These are phyloP conservation scores for Sugiyamaella lignohabitans DNA, from an alignment of 805 yeast species.

Conservation along the genomic window DNA sequence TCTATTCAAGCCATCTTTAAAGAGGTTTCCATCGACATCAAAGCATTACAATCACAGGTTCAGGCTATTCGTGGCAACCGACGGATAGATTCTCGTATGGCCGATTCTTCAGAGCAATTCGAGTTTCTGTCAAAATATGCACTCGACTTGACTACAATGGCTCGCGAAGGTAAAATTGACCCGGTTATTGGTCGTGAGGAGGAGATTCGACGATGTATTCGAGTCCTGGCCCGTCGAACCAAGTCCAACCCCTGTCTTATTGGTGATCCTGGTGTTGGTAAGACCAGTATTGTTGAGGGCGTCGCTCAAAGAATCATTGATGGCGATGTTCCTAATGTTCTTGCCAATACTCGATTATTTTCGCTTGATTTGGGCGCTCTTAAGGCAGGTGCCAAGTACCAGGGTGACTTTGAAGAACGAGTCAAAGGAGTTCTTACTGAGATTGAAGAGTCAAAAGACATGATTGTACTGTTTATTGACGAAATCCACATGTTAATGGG, in stretches of 20 bases:
- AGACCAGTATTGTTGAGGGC: slow-evolving; percentile 96
- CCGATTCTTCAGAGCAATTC: slow-evolving; percentile 78
- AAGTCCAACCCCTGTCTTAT: slow-evolving; percentile 94
- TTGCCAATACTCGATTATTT: slow-evolving; percentile 73
- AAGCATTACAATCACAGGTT: slow-evolving; percentile 70
- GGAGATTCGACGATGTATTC: slow-evolving; percentile 89
- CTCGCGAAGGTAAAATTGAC: slow-evolving; percentile 89
- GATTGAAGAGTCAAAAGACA: slow-evolving; percentile 70
- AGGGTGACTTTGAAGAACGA: slow-evolving; percentile 98
- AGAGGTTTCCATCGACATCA: slow-evolving; percentile 51
- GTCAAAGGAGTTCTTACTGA: slow-evolving; percentile 94
- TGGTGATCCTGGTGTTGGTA: slow-evolving; percentile 99
- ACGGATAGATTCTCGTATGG: slow-evolving; percentile 86
- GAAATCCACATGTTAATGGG: slow-evolving; percentile 99
- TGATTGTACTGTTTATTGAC: slow-evolving; percentile 89
- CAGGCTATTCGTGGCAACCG: slow-evolving; percentile 80
- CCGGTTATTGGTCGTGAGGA: slow-evolving; percentile 99
- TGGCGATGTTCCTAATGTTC: slow-evolving; percentile 86
- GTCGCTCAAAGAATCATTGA: slow-evolving; percentile 96
- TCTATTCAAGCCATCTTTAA: slow-evolving; percentile 65
- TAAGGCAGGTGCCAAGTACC: slow-evolving; percentile 97
- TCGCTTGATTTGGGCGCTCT: slow-evolving; percentile 92
- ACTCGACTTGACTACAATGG: slow-evolving; percentile 86
- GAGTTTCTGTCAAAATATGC: slow-evolving; percentile 90
- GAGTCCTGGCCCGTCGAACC: slow-evolving; percentile 94